Conservation (phyloP, 768 basidiomycete genomes). For the Rhodocollybia butyracea region DNA sequence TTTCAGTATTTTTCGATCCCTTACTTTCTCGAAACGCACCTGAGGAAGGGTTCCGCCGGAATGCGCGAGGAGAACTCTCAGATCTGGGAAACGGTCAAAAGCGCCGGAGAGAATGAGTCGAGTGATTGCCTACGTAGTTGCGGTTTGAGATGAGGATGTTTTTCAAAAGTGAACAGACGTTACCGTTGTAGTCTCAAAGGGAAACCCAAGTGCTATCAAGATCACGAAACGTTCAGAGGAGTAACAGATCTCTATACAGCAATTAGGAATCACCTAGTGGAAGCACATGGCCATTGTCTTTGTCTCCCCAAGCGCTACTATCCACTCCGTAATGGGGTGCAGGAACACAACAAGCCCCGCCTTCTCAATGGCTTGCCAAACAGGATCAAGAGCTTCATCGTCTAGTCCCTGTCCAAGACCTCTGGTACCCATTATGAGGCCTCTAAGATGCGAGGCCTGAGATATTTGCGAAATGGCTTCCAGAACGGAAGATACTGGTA, state of each 20-base stretch:
- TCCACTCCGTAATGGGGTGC: slow-evolving; percentile 88
- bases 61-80: slow-evolving; percentile 80
- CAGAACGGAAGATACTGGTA: slow-evolving; percentile 53
- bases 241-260: no score
- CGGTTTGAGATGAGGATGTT: slow-evolving; percentile 1
- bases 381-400: slow-evolving; percentile 70
- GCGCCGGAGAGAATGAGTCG: slow-evolving; percentile 80
- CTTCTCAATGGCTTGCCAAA: slow-evolving; percentile 74
- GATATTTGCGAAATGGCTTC: slow-evolving; percentile 67
- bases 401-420: slow-evolving; percentile 81
- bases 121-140: slow-evolving; percentile 56
- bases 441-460: slow-evolving; percentile 61
- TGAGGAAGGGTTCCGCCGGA: slow-evolving; percentile 81
- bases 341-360: slow-evolving; percentile 78
- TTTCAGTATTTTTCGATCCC: background rate
- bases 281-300: slow-evolving; percentile 83
- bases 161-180: slow-evolving; percentile 22
- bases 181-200: slow-evolving; percentile 87
- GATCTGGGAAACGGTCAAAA: slow-evolving; percentile 72
- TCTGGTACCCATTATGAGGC: slow-evolving; percentile 78
- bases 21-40: background rate
- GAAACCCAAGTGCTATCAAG: slow-evolving; percentile 85
- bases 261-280: no score
- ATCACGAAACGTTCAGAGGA: no score
- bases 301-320: slow-evolving; percentile 66